Evolutionary conservation across 2,329 filamentous ascomycete genomes (phyloP), one percentile per base, ranked within the genome.

Genomic region (Diaporthe sp.): DNA sequence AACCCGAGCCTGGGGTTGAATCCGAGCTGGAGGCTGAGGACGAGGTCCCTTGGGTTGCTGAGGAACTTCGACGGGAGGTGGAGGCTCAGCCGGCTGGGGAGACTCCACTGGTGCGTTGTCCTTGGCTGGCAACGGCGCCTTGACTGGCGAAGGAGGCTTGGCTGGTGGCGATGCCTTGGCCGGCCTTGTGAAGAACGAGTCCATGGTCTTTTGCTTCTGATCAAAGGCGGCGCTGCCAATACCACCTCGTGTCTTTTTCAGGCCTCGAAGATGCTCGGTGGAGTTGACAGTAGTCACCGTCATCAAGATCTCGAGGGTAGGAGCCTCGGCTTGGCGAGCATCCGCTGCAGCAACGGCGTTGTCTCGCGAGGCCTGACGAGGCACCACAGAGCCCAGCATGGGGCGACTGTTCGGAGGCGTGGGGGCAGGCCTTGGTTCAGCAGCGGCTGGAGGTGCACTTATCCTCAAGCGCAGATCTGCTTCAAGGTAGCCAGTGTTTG

Each of bases 201-300:
- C 91, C 79, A 98, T 90, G 25, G 90, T 95, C 81, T 90, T 92
- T 83, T 98, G 96, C 63, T 88, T 92, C 15, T 90, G 88, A 82
- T 98, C 95, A 81, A 94, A 92, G 74, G 89, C 88, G 53, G 94
- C 89, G 79, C 93, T 97, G 73, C 95, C 95, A 74, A 98, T 94
- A 4, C 95, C 95, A 42, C 95, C 94, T 34, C 93, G 88, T 12
- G 95, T 96, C 83, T 95, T 94, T 82, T 93, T 96, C 75, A 98
- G 86, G 39, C 92, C 91, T 60, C 86, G 84, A 3, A 98, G 89
- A 83, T 98, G 96, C 5, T 91, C 89, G 76, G 90, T 89, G 77
- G 90, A 90, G 81, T 98, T 96, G 77, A 95, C 88, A 7, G 86
- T 86, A 61, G 90, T 83, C 39, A 97, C 87, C 37, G 77, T 81